These are phyloP conservation scores for Fallopia convolvulus DNA, from an alignment of 148 eudicot species.

Conservation along the genomic window DNA sequence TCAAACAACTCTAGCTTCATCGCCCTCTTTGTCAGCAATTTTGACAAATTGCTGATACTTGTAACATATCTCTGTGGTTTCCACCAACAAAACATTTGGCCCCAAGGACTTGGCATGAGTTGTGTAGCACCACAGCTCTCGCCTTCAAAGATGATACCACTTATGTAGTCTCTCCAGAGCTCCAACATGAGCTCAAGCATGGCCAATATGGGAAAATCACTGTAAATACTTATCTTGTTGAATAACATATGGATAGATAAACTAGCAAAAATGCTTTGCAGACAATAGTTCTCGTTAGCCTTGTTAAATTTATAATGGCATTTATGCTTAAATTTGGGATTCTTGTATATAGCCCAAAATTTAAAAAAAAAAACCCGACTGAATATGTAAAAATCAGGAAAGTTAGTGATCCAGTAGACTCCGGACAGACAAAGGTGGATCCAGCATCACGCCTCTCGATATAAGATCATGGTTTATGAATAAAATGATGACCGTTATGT, in stretches of 20 bases:
- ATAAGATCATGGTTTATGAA: conserved; percentile 66
- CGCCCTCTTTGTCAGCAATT: not conserved
- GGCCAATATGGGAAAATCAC: not conserved
- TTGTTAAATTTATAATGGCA: not conserved
- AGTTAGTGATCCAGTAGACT: conserved; percentile 46
- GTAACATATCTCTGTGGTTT: not conserved
- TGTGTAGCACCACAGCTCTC: not conserved
- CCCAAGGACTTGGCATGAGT: not conserved
- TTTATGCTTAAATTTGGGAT: not conserved
- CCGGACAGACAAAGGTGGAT: conserved; percentile 46
- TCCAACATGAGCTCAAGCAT: not conserved
- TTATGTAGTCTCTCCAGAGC: not conserved
- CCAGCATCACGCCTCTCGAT: conserved; percentile 38
- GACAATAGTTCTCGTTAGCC: not conserved
- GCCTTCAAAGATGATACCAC: not conserved
- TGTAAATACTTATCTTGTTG: not conserved
- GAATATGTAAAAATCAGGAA: conserved; percentile 15
- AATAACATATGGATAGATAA: not conserved
- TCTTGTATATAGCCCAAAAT: not conserved
- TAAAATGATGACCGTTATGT: conserved; percentile 61
- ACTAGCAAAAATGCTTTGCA: conserved; percentile 2
- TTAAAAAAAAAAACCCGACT: not conserved
- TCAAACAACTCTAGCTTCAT: not conserved
- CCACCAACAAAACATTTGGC: not conserved
- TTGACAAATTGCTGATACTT: not conserved